A percentile compares a stretch with the other conserved stretches of the same genome.
Conservation (phyloP, 371 early-diverging fungal species). For the Actinomortierella wolfii region DNA sequence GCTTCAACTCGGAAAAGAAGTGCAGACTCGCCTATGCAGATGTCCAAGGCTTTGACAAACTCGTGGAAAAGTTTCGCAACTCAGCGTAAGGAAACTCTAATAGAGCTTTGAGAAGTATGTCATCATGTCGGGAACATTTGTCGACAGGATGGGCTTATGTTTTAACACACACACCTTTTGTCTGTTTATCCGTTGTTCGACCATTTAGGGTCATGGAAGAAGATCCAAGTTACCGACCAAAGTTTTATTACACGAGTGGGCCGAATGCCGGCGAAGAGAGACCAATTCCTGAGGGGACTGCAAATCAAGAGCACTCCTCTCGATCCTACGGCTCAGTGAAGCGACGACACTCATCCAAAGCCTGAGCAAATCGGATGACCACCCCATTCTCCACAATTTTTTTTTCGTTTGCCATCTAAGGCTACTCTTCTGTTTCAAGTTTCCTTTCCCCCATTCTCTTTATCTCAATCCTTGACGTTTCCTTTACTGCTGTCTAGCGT, state of each 20-base stretch:
- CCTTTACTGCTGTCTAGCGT: constrained; percentile 2
- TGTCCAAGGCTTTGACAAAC: constrained; percentile 81
- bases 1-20: constrained; percentile 88
- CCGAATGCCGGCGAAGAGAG: constrained; percentile 64
- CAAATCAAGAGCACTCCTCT: constrained; percentile 4
- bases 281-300: constrained; percentile 57
- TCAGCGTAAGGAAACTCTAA: constrained; percentile 53
- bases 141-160: not conserved
- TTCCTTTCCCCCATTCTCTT: constrained; percentile 36
- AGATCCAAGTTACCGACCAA: constrained; percentile 75
- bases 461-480: constrained; percentile 26
- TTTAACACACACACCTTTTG: not conserved
- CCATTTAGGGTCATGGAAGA: constrained; percentile 71
- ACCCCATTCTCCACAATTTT: no score
- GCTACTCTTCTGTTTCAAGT: not conserved
- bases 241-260: constrained; percentile 72
- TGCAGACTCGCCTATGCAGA: constrained; percentile 88
- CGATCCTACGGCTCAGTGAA: no score
- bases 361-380: no score
- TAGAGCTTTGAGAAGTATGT: no score
- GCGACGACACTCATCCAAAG: no score
- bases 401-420: constrained; percentile 3
- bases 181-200: not conserved
- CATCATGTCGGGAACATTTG: not conserved
- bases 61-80: constrained; percentile 88